Base-by-base conservation (phyloP, 2,329 filamentous ascomycete species). In the Cladophialophora immunda region DNA sequence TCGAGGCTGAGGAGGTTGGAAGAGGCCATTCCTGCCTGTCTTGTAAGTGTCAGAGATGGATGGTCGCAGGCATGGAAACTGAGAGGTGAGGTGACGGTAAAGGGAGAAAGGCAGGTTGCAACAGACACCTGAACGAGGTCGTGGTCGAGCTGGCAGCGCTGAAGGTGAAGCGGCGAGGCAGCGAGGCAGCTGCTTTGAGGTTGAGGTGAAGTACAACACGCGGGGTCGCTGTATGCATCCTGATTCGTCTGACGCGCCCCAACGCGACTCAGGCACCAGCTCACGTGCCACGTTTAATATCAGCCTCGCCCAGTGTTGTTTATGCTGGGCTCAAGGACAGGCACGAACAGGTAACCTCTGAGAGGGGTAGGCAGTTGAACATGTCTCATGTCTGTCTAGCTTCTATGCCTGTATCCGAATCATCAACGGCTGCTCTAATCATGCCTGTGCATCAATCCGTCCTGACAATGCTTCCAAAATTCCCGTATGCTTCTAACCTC, bases 1-100 rank as follows among this genome's bases (percentile, higher is more conserved):
- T 69, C 64, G 25, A 71, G 62, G 56, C 56, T 54, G 47, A 63
- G 52, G 25, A 69, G 64, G n/a, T 25, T 50, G 17, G 41, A 22
- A 11, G 47, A 11, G 15, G 58, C 30, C 53, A 54, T 45, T 17
- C 30, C 52, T 34, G 15, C 6, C n/a, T n/a, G n/a, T n/a, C n/a
- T n/a, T 45, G 38, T 19, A 5, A 3, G 9, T 11, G 4, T 50
- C 45, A 50, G 19, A 25, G 22, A 19, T 50, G 22, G 45, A 8
- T 22, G 9, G 22, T 9, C 22, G 17, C 3, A 50, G 19, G 9
- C 6, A 22, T 11, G 45, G 17, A 50, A 11, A 13, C 4, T 13
- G 45, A 13, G 22, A 11, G 13, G 19, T 25, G 19, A 50, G 22
- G 3, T 22, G 19, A 25, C 4, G 9, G 11, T 50, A 1, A 25